Evolutionary conservation across 108 stramenopile genomes (phyloP).

Genomic region (Cyclotella atomus): DNA sequence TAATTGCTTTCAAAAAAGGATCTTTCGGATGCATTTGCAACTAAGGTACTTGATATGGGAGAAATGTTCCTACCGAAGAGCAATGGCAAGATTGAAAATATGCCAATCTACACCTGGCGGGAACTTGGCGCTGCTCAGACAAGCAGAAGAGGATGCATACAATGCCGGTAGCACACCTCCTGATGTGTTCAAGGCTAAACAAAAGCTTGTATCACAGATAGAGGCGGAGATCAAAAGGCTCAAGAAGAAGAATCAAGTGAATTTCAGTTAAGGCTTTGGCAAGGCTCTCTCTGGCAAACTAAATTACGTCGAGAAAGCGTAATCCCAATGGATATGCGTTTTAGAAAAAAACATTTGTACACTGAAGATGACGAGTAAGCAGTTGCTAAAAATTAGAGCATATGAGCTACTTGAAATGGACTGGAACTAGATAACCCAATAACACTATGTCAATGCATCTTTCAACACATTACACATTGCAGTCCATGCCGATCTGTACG

Average conservation of each 20-base stretch:
- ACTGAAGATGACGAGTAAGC: no score
- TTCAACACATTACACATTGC: conserved; percentile 14
- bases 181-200: not conserved
- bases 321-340: no score
- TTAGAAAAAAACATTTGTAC: no score
- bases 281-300: conserved; percentile 3
- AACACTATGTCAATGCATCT: no score
- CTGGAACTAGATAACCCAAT: no score
- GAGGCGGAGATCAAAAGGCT: not conserved
- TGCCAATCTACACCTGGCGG: conserved; percentile 8
- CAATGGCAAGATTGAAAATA: conserved; percentile 8
- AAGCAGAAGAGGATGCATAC: conserved; percentile 2
- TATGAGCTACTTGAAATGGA: no score
- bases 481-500: conserved; percentile 24
- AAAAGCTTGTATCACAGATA: not conserved
- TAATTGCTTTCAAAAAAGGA: conserved; percentile 11
- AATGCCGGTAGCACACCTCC: not conserved
- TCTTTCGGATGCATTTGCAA: not conserved
- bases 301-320: not conserved
- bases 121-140: not conserved
- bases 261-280: conserved; percentile 4
- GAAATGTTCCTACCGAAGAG: conserved; percentile 9
- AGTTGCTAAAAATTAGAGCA: no score
- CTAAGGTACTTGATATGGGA: conserved; percentile 5
- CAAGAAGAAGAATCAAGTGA: not conserved